Percentiles rank a stretch among this genome's conserved stretches.
phyloP scores from a whole-genome alignment of 2,329 filamentous ascomycete genomes.

The Pseudogymnoascus sp. region DNA sequence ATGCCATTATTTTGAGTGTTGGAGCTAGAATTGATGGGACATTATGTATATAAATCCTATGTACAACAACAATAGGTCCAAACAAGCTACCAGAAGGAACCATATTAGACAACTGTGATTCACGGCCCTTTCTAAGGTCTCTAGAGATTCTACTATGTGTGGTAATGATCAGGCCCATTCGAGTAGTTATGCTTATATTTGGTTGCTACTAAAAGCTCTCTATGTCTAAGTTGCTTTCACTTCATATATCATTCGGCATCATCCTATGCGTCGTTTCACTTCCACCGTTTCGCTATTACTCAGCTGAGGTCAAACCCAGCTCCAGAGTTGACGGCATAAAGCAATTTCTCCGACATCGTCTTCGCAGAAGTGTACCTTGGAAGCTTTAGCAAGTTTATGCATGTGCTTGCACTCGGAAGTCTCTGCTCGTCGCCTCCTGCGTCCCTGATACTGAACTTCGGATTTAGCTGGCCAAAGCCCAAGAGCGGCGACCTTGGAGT shows the following conservation, averaged over 20 bases:
- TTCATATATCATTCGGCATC: neutral
- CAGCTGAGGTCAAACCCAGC: conserved; percentile 84
- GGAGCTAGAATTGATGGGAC: neutral
- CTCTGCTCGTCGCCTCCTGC: conserved; percentile 68
- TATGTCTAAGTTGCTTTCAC: neutral
- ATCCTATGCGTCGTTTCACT: neutral
- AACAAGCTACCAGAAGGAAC: neutral
- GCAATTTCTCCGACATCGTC: conserved; percentile 67
- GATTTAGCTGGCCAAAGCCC: conserved; percentile 80
- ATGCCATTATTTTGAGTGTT: neutral
- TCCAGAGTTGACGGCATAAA: conserved; percentile 84
- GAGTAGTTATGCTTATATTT: neutral
- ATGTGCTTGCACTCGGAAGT: conserved; percentile 89
- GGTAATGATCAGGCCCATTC: neutral
- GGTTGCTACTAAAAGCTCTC: neutral
- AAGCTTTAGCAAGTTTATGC: conserved; percentile 89
- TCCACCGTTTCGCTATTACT: neutral
- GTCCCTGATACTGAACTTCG: conserved; percentile 85
- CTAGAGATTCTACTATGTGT: neutral
- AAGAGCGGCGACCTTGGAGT: conserved; percentile 85
- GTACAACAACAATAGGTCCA: neutral
- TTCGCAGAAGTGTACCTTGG: conserved; percentile 67
- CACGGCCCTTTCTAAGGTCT: neutral
- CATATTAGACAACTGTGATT: neutral
- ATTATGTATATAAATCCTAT: neutral